Base-by-base conservation (phyloP, 805 yeast species). In the Tetrapisispora pingtungensis region DNA sequence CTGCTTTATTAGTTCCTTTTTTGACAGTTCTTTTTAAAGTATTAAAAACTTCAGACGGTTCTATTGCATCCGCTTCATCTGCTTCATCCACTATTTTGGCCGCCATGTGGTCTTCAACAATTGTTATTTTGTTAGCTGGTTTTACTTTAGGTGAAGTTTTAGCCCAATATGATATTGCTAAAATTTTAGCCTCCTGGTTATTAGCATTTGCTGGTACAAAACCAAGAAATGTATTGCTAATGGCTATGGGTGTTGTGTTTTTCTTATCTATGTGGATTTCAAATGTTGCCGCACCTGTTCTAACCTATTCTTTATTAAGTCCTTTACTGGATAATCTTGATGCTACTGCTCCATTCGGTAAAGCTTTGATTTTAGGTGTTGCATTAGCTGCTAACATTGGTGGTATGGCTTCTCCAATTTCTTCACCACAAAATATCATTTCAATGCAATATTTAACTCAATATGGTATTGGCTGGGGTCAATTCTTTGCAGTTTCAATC, bases 391-490 rank as follows among this genome's bases (percentile, higher is more conserved):
- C 95, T 24, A 85, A 90, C 60, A 71, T 90, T 45, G 97, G 95
- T 22, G 97, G 97, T 57, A 88, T 89, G 95, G 81, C 95, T 0
- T 86, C 96, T 17, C 97, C 97, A 10, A 90, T 90, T 56, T 86
- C 97, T 1, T 86, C 96, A 3, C 97, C 97, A 2, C 97, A 90
- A 63, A 90, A 90, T 62, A 84, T 90, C 49, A 81, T 90, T 51
- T 96, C 96, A 0, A 72, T 90, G 62, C 81, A 81, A 53, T 77
- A 80, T 56, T 81, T 90, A 84, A 71, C 71, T 43, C 85, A 87
- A 60, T 59, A 72, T 68, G 65, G 72, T 61, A 55, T 74, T 65
- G 66, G 74, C 19, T 90, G 97, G 97, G 82, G 86, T 27, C 84
- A 86, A 59, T 90, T 97, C 94, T 87, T 90, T 59, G 81, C 80